These are phyloP conservation scores for Apostasia shenzhenica DNA, from an alignment of 106 monocot genomes.

Conservation along the genomic window DNA sequence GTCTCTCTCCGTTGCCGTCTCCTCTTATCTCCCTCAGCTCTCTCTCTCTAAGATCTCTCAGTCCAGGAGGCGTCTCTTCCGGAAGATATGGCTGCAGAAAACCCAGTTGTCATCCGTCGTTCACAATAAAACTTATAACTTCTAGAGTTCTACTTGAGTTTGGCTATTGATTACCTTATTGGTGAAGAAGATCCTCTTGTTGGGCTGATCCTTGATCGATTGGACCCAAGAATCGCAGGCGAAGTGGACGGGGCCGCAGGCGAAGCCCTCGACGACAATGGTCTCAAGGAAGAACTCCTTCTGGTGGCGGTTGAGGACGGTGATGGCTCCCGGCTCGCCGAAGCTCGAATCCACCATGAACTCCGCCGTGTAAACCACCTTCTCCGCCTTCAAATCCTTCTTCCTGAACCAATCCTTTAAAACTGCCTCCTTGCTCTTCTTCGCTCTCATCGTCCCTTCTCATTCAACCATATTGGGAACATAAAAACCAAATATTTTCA, in stretches of 20 bases:
- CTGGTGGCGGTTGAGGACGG: conserved; percentile 53
- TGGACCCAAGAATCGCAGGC: conserved; percentile 93
- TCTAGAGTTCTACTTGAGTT: background rate
- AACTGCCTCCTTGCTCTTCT: conserved; percentile 33
- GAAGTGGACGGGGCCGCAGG: conserved; percentile 64
- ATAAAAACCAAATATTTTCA: background rate
- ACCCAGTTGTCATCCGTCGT: background rate
- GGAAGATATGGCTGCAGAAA: conserved; percentile 72
- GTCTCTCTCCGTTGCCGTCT: conserved; percentile 58
- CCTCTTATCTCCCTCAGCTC: conserved; percentile 73
- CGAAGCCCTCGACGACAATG: conserved; percentile 76
- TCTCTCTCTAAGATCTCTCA: conserved; percentile 48
- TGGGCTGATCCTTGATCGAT: conserved; percentile 30
- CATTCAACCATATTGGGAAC: background rate
- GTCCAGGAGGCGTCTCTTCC: conserved; percentile 66
- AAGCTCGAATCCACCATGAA: conserved; percentile 63
- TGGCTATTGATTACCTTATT: conserved; percentile 41
- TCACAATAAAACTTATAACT: background rate
- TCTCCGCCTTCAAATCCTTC: conserved; percentile 31
- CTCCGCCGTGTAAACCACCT: conserved; percentile 65
- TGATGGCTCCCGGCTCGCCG: conserved; percentile 82
- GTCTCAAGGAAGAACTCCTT: conserved; percentile 81
- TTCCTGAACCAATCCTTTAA: conserved; percentile 63
- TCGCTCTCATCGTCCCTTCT: conserved; percentile 32
- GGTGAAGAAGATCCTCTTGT: conserved; percentile 66